phyloP scores from a whole-genome alignment of 2,329 filamentous ascomycete species.

The Aspergillus pseudoglaucus region DNA sequence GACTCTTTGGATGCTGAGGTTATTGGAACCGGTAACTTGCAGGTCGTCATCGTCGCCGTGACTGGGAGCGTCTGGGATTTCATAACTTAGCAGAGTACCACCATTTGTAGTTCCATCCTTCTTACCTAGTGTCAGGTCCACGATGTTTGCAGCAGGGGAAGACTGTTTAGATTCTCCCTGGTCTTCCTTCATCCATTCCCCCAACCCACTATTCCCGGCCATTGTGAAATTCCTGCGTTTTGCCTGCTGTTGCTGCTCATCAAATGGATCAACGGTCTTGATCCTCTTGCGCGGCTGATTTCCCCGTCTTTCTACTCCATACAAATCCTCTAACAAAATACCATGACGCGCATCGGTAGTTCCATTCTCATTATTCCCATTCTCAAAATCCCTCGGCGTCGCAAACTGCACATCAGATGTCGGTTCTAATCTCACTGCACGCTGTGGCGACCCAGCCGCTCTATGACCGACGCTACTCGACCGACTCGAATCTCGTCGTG shows the following conservation, averaged over 20 bases:
- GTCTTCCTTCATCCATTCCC: constrained; percentile 60
- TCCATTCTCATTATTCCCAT: constrained; percentile 22
- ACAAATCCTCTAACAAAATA: constrained; percentile 64
- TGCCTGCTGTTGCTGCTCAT: constrained; percentile 39
- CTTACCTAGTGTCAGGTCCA: constrained; percentile 41
- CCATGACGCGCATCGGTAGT: constrained; percentile 19
- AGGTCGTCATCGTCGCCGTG: constrained; percentile 30
- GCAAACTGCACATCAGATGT: constrained; percentile 25
- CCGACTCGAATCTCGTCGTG: constrained; percentile 8
- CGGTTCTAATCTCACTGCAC: constrained; percentile 6
- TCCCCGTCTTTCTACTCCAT: constrained; percentile 64
- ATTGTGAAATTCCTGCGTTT: constrained; percentile 35
- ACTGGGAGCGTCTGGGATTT: constrained; percentile 12
- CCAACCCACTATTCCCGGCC: constrained; percentile 51
- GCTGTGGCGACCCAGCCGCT: constrained; percentile 4
- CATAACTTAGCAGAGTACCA: constrained; percentile 12
- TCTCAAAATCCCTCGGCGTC: constrained; percentile 19
- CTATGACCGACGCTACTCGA: constrained; percentile 6
- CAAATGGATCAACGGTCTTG: constrained; percentile 43
- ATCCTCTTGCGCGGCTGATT: constrained; percentile 58
- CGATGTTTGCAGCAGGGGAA: constrained; percentile 42
- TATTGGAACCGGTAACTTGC: constrained; percentile 46
- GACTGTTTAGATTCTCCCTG: constrained; percentile 35
- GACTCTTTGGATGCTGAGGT: constrained; percentile 63
- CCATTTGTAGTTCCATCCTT: not conserved